A percentile compares a stretch with the other conserved stretches of the same genome.
These are phyloP conservation scores for Wickerhamiella kurtzmanii DNA, from an alignment of 805 yeast genomes.

Conservation along the genomic window DNA sequence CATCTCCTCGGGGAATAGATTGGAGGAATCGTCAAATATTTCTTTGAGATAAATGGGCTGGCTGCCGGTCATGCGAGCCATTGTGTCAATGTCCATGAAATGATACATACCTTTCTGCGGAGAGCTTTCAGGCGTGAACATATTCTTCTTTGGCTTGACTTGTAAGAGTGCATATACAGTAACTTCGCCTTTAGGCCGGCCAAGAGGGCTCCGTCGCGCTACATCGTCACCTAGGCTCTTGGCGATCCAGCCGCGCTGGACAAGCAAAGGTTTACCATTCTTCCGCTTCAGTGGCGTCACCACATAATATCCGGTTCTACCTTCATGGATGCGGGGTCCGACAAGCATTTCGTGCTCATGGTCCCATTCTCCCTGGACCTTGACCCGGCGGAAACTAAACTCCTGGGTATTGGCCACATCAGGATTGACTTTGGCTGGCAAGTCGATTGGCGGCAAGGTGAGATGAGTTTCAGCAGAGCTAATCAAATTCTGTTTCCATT, in stretches of 20 bases:
- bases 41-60: slow-evolving; percentile 69
- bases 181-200: slow-evolving; percentile 53
- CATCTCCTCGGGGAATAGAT: slow-evolving; percentile 36
- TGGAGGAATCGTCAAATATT: slow-evolving; percentile 33
- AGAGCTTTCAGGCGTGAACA: slow-evolving; percentile 60
- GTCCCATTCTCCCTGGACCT: slow-evolving; percentile 63
- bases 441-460: slow-evolving; percentile 53
- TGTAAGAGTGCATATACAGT: slow-evolving; percentile 64
- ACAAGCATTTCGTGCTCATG: slow-evolving; percentile 80
- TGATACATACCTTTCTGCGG: slow-evolving; percentile 56
- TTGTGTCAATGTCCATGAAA: slow-evolving; percentile 66
- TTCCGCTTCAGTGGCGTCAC: slow-evolving; percentile 72
- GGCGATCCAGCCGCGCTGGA: slow-evolving; percentile 83
- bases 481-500: slow-evolving; percentile 79
- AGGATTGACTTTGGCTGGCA: slow-evolving; percentile 47
- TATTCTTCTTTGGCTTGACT: slow-evolving; percentile 47
- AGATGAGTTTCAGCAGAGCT: slow-evolving; percentile 72
- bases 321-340: slow-evolving; percentile 74
- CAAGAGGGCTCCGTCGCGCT: slow-evolving; percentile 38
- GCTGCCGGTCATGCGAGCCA: slow-evolving; percentile 55
- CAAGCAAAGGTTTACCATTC: slow-evolving; percentile 63
- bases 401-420: slow-evolving; percentile 42
- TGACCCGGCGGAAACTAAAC: slow-evolving; percentile 71
- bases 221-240: slow-evolving; percentile 28
- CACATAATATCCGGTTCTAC: slow-evolving; percentile 60